Evolutionary conservation across 441 rosid species (phyloP), one percentile per base, ranked within the genome.

Genomic region (Syzygium malaccense): DNA sequence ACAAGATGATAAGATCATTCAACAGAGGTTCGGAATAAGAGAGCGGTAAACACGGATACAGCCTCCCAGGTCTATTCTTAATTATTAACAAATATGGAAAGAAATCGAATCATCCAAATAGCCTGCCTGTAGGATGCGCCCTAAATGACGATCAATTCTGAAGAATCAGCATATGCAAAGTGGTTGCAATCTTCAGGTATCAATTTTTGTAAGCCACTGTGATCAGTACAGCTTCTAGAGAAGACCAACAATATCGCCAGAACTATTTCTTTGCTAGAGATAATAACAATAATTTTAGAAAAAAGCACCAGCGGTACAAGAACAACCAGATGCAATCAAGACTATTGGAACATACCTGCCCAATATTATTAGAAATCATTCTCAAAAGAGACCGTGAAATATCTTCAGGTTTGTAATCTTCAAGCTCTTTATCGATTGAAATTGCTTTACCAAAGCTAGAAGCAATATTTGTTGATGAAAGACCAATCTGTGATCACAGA

Each of bases 331-430:
- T 75, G 83, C 51, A 75, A 75, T 75, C 83, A 20, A 23, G 83
- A 75, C 41, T 41, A 75, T 12, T 11, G 85, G 60, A 53, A 49
- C 90, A 91, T 90, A 95, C 99, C 98, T 98, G 99, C 54, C 99
- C 99, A 87, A 98, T 96, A 90, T 98, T 98, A 91, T 98, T 96
- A n/a, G 99, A 98, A 85, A 98, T 97, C 99, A 98, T 98, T 90
- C 99, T 95, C 97, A 98, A 84, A 85, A 98, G 99, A 90, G 99
- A 98, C 85, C 97, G 90, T 80, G 99, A 98, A 91, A 97, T 95
- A 91, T 98, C 99, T 94, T 96, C 99, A 88, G 98, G 98, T 86
- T 96, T 94, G 94, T 96, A 96, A 93, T 95, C 99, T 85, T 94
- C 93, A 87, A 97, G 96, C 89, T 98, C 99, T 93, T 96, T 97